These are phyloP conservation scores for Chloropicon primus DNA, from an alignment of 139 green algal species.

Conservation along the genomic window DNA sequence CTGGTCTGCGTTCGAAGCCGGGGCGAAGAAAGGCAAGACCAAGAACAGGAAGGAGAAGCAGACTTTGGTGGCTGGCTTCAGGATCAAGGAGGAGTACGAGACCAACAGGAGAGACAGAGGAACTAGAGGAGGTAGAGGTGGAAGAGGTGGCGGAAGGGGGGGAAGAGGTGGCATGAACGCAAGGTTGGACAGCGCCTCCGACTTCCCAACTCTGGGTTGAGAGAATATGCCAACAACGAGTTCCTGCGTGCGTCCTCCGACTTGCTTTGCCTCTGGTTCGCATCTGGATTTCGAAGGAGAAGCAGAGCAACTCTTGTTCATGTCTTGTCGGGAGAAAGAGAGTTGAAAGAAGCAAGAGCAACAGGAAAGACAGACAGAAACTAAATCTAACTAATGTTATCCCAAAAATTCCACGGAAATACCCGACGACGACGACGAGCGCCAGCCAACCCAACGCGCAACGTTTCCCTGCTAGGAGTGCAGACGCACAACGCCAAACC, in stretches of 20 bases:
- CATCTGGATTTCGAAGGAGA: neutral
- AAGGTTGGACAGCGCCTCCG: neutral
- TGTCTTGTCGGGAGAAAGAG: too few species aligned
- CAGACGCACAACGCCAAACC: neutral
- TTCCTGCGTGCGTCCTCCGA: neutral
- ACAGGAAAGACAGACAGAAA: too few species aligned
- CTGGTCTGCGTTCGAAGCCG: neutral
- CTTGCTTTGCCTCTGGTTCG: neutral
- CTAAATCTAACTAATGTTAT: too few species aligned
- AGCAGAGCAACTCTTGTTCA: too few species aligned
- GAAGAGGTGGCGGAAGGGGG: neutral
- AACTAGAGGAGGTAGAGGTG: neutral
- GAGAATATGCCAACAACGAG: neutral
- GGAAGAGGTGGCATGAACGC: neutral
- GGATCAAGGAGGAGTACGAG: neutral
- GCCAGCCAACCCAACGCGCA: too few species aligned
- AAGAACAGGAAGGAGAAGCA: neutral
- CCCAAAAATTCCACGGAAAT: too few species aligned
- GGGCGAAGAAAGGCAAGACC: neutral
- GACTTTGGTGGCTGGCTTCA: neutral
- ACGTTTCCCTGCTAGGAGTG: slow-evolving; percentile 3
- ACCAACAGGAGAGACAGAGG: neutral
- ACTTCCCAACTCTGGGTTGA: neutral
- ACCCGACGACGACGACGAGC: too few species aligned
- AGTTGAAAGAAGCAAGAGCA: too few species aligned